Evolutionary conservation across 306 rosid genomes (phyloP).

Genomic region (Begonia fuchsioides): DNA sequence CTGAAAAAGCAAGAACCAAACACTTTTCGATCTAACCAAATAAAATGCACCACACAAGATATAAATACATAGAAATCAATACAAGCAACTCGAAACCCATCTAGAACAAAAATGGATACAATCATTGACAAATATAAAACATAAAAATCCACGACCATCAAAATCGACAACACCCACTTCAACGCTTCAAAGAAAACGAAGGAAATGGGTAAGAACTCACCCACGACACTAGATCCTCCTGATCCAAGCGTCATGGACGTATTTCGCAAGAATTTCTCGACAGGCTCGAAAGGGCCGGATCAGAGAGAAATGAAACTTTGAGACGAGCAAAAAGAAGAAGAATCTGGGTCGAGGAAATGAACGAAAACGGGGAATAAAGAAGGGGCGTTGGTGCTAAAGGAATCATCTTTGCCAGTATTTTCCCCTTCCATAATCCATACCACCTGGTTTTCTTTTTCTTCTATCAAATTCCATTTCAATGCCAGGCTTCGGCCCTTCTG

Average conservation of each 20-base stretch:
- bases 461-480: too few relatives aligned
- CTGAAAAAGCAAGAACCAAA: too few relatives aligned
- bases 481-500: too few relatives aligned
- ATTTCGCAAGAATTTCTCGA: not conserved
- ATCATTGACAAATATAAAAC: not conserved
- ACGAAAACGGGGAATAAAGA: not conserved
- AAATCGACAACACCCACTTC: not conserved
- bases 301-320: not conserved
- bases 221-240: constrained; percentile 90
- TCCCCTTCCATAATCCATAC: too few relatives aligned
- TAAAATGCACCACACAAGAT: not conserved
- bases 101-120: not conserved
- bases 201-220: constrained; percentile 24
- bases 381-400: not conserved
- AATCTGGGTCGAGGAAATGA: not conserved
- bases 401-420: not conserved
- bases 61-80: not conserved
- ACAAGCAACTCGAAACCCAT: not conserved
- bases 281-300: not conserved
- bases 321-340: not conserved
- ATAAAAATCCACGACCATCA: not conserved
- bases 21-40: not conserved
- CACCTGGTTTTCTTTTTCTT: too few relatives aligned
- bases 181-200: constrained; percentile 2
- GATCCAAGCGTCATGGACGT: constrained; percentile 91